Percentiles rank a stretch among this genome's conserved stretches.
phyloP scores from a whole-genome alignment of 495 filamentous ascomycete species.

The Terfezia claveryi region DNA sequence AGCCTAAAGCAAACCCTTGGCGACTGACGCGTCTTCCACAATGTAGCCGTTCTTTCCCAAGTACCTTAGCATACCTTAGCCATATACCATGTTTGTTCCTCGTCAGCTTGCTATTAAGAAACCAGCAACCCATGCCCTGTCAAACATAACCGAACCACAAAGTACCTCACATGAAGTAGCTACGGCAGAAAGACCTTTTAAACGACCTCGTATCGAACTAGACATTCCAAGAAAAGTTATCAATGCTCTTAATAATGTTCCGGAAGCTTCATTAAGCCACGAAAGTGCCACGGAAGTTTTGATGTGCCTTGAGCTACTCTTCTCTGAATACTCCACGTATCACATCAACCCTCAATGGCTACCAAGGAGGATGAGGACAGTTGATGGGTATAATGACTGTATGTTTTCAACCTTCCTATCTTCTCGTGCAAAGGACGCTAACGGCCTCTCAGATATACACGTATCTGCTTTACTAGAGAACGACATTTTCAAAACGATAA shows the following conservation, averaged over 20 bases:
- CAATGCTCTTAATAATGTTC: too few species aligned
- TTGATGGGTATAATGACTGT: conserved; percentile 21
- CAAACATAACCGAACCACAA: too few species aligned
- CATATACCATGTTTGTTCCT: not conserved
- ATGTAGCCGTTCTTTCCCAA: too few species aligned
- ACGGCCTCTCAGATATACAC: conserved; percentile 19
- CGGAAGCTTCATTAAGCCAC: too few species aligned
- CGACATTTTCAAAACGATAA: conserved; percentile 15
- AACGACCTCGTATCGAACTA: too few species aligned
- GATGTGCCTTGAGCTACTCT: conserved; percentile 20
- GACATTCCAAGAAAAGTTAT: too few species aligned
- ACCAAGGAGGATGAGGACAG: conserved; percentile 9
- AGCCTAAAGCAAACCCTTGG: too few species aligned
- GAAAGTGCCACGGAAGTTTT: conserved; percentile 11
- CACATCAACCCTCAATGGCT: conserved; percentile 18
- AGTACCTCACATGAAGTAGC: too few species aligned
- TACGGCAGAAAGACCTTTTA: too few species aligned
- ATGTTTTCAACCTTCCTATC: not conserved
- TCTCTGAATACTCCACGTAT: conserved; percentile 19
- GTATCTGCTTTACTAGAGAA: conserved; percentile 21
- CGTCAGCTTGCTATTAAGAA: not conserved
- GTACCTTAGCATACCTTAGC: too few species aligned
- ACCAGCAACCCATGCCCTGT: not conserved
- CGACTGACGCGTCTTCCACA: too few species aligned
- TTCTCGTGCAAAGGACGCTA: not conserved